Evolutionary conservation across 2,329 filamentous ascomycete species (phyloP).

Genomic region (Trichoderma gracile): DNA sequence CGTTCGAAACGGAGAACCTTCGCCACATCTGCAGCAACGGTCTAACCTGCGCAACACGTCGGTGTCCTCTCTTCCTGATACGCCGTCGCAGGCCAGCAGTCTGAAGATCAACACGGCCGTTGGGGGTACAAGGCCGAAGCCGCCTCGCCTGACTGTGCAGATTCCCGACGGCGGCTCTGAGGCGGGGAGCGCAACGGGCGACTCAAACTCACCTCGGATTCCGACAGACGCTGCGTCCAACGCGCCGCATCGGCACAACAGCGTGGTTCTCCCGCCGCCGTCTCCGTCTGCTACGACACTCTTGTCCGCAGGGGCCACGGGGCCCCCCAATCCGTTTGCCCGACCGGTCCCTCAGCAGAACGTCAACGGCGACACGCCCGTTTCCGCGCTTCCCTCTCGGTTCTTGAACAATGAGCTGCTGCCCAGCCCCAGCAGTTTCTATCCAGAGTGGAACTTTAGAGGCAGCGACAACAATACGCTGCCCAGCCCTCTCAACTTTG

Average conservation of each 20-base stretch:
- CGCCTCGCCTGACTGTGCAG: constrained; percentile 83
- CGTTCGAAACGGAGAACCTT: constrained; percentile 54
- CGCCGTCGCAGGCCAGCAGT: constrained; percentile 76
- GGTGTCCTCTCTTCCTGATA: constrained; percentile 65
- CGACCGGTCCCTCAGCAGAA: constrained; percentile 75
- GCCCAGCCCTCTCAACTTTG: constrained; percentile 89
- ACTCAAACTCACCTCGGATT: constrained; percentile 65
- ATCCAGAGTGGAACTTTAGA: constrained; percentile 83
- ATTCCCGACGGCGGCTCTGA: constrained; percentile 92
- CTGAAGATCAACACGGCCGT: constrained; percentile 55
- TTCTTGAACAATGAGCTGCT: constrained; percentile 87
- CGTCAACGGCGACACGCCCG: constrained; percentile 65
- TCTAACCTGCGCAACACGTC: constrained; percentile 52
- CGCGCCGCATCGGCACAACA: constrained; percentile 52
- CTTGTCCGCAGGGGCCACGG: constrained; percentile 85
- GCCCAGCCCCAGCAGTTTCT: constrained; percentile 89
- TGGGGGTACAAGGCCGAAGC: constrained; percentile 70
- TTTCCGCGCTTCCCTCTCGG: constrained; percentile 88
- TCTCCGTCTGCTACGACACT: constrained; percentile 86
- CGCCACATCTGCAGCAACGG: constrained; percentile 56
- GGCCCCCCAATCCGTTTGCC: constrained; percentile 94
- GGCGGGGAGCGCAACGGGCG: constrained; percentile 69
- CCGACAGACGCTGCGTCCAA: constrained; percentile 61
- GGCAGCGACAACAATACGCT: constrained; percentile 77
- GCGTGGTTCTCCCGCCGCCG: constrained; percentile 84